These are phyloP conservation scores for Hypoxylon trugodes DNA, from an alignment of 495 filamentous ascomycete species.

Conservation along the genomic window DNA sequence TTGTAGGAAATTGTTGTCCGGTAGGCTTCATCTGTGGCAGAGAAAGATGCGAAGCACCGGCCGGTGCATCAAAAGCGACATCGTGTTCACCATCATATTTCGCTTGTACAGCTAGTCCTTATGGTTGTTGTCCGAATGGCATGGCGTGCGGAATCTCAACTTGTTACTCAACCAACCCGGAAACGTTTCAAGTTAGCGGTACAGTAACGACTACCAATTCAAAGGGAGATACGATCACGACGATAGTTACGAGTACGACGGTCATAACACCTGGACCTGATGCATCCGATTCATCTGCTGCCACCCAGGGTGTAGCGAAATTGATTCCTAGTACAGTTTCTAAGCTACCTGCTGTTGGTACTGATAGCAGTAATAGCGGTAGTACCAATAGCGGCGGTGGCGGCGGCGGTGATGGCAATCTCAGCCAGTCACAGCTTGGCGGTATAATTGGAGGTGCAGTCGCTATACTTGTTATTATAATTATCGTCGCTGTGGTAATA, in stretches of 20 bases:
- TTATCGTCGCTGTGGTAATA: slow-evolving; percentile 49
- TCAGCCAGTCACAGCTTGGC: slow-evolving; percentile 48
- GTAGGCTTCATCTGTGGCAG: slow-evolving; percentile 47
- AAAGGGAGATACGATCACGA: slow-evolving; percentile 40
- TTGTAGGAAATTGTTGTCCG: slow-evolving; percentile 35
- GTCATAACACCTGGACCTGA: slow-evolving; percentile 39
- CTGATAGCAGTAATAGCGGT: slow-evolving; percentile 8
- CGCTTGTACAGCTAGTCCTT: slow-evolving; percentile 49
- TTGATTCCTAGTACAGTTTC: slow-evolving; percentile 51
- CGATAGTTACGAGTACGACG: slow-evolving; percentile 38
- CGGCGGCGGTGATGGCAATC: slow-evolving; percentile 21
- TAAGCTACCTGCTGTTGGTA: slow-evolving; percentile 45
- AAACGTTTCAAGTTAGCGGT: slow-evolving; percentile 44
- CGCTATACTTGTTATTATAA: slow-evolving; percentile 47
- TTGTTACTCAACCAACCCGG: slow-evolving; percentile 49
- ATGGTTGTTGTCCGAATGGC: slow-evolving; percentile 52
- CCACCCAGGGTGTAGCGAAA: slow-evolving; percentile 39
- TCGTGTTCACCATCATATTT: slow-evolving; percentile 47
- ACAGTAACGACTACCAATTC: slow-evolving; percentile 47
- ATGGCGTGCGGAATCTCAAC: slow-evolving; percentile 48
- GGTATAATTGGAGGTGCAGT: slow-evolving; percentile 57
- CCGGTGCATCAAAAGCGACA: slow-evolving; percentile 34
- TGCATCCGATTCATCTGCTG: slow-evolving; percentile 29
- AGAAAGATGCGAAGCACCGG: slow-evolving; percentile 42
- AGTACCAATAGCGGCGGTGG: neutral